Evolutionary conservation across 2,329 filamentous ascomycete species (phyloP), one percentile per base, ranked within the genome.

Genomic region (Coniochaeta sp.): DNA sequence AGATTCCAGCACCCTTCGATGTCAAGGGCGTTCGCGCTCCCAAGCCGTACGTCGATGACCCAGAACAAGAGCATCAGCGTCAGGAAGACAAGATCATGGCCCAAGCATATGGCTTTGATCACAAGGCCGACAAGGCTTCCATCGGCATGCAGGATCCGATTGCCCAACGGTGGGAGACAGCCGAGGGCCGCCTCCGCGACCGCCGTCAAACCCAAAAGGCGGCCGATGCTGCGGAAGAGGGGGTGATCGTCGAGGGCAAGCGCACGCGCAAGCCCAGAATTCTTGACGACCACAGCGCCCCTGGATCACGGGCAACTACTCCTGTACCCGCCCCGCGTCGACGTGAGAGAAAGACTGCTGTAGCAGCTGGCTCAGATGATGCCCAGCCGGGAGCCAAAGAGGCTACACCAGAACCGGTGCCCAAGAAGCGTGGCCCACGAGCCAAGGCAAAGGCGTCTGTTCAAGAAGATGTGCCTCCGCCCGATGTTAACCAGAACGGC

Each of bases 101-200:
- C 7, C 72, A 77, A 54, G 72, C 75, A 1, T 85, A 84, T 59
- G 76, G 77, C 14, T 83, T 84, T 58, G 77, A 82, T 54, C 81
- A 83, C 57, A 81, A 84, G 57, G 71, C 76, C 9, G 76, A 81
- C 49, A 73, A 76, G 2, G 74, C 74, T 54, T 79, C 79, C 63
- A 71, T 83, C 53, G 80, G 81, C 18, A 71, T 71, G 31, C 83
- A 86, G 60, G 79, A 84, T 53, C 79, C 80, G 1, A 67, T 78
- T 31, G 73, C 71, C 9, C 80, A 84, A 57, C 68, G 72, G 32
- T 67, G 88, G 38, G 79, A 79, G 24, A 69, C 75, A 53, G 73
- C 75, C 56, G 79, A 79, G 47, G 73, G 74, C 4, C 72, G 79
- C 27, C 68, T 82, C 31, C 76, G 80, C 49, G 79, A 80, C 59